A percentile compares a stretch with the other conserved stretches of the same genome.
Evolutionary conservation across 2,329 filamentous ascomycete species (phyloP).

Genomic region (Penicillium psychrosexuale): DNA sequence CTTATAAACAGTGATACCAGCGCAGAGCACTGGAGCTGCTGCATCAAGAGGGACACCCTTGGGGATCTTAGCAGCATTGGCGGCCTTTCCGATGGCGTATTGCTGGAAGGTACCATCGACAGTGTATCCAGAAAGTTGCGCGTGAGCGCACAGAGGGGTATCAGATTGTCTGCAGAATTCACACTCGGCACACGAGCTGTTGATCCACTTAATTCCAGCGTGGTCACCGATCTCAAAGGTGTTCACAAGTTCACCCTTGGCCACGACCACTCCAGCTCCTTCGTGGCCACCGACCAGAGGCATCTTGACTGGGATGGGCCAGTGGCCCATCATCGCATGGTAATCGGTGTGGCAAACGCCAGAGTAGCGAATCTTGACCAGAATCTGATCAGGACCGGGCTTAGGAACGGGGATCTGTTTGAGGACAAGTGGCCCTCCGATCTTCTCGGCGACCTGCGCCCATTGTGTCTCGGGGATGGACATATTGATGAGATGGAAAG

Average conservation of each 20-base stretch:
- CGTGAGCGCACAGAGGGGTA: slow-evolving; percentile 74
- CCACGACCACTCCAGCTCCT: slow-evolving; percentile 76
- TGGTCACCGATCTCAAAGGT: slow-evolving; percentile 76
- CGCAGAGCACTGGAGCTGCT: slow-evolving; percentile 76
- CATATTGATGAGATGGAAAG: slow-evolving; percentile 3
- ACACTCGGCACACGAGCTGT: slow-evolving; percentile 78
- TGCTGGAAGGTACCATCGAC: slow-evolving; percentile 92
- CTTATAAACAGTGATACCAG: slow-evolving; percentile 86
- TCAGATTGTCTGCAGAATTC: slow-evolving; percentile 74
- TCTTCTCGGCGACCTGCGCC: slow-evolving; percentile 86
- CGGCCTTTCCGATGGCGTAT: slow-evolving; percentile 82
- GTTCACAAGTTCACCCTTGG: slow-evolving; percentile 67
- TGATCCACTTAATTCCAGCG: slow-evolving; percentile 86
- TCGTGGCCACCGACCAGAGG: slow-evolving; percentile 77
- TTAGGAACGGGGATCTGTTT: slow-evolving; percentile 69
- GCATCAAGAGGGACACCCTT: slow-evolving; percentile 72
- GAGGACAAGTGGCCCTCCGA: slow-evolving; percentile 60
- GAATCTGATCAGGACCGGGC: slow-evolving; percentile 82
- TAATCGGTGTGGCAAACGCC: slow-evolving; percentile 89
- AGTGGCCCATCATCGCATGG: slow-evolving; percentile 80
- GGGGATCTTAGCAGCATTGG: slow-evolving; percentile 77
- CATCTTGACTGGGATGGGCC: slow-evolving; percentile 75
- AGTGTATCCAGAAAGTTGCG: slow-evolving; percentile 79
- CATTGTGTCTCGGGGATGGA: slow-evolving; percentile 76
- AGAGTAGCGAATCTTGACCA: slow-evolving; percentile 85